Conservation (phyloP, 1,284 basidiomycete genomes). For the Athelia sp. region DNA sequence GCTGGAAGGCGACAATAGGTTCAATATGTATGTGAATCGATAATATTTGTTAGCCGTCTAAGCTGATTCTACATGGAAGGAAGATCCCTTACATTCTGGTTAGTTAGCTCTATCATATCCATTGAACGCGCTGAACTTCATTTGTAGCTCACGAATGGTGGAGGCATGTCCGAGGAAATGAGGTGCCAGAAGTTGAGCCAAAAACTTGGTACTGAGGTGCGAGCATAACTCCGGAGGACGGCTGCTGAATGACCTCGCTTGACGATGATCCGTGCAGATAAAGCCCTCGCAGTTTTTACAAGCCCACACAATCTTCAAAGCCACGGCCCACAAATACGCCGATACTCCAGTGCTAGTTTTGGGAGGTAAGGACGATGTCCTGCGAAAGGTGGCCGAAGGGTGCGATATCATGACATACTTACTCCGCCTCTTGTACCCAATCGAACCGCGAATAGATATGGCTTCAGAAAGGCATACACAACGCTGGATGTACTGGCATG, state of each 20-base stretch:
- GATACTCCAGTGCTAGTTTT: slow-evolving; percentile 82
- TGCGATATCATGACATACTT: slow-evolving; percentile 26
- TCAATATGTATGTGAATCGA: slow-evolving; percentile 45
- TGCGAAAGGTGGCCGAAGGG: slow-evolving; percentile 80
- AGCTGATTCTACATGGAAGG: slow-evolving; percentile 34
- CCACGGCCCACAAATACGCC: slow-evolving; percentile 58
- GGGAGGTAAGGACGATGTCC: slow-evolving; percentile 72
- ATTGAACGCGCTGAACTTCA: slow-evolving; percentile 15
- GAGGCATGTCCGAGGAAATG: slow-evolving; percentile 76
- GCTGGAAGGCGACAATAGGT: slow-evolving; percentile 71
- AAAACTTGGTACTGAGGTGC: slow-evolving; percentile 69
- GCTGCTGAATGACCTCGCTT: too few relatives aligned
- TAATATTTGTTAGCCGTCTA: slow-evolving; percentile 8
- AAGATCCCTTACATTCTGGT: slow-evolving; percentile 90
- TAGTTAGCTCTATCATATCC: slow-evolving; percentile 22
- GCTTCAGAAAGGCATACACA: slow-evolving; percentile 80
- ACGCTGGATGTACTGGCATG: slow-evolving; percentile 86
- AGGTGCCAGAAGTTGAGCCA: slow-evolving; percentile 63
- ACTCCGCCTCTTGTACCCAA: slow-evolving; percentile 4
- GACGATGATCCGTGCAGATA: slow-evolving; percentile 45
- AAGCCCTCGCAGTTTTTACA: slow-evolving; percentile 77
- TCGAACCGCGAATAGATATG: slow-evolving; percentile 59
- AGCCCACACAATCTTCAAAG: slow-evolving; percentile 85
- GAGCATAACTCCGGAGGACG: slow-evolving; percentile 9
- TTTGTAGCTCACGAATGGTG: slow-evolving; percentile 81